These are phyloP conservation scores for Wickerhamiella infanticola DNA, from an alignment of 1,139 yeast genomes.

Conservation along the genomic window DNA sequence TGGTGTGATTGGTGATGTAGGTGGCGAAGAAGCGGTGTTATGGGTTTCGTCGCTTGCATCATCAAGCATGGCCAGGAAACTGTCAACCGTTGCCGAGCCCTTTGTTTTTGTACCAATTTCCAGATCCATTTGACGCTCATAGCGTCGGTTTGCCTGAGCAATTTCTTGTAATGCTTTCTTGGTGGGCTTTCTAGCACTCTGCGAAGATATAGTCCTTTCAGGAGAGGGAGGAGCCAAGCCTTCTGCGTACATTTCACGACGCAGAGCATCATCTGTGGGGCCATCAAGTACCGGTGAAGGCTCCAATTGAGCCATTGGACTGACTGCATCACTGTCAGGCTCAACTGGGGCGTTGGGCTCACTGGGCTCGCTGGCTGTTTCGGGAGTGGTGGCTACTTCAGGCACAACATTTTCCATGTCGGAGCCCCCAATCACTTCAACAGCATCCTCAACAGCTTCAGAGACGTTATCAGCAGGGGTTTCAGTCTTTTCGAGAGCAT, in stretches of 20 bases:
- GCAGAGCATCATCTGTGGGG: background rate
- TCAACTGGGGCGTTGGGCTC: background rate
- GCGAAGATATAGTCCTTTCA: background rate
- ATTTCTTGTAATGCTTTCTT: slow-evolving; percentile 1
- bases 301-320: background rate
- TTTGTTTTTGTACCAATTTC: slow-evolving; percentile 9
- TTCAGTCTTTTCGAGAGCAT: background rate
- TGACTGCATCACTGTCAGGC: background rate
- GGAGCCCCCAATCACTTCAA: background rate
- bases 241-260: background rate
- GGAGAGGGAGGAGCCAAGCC: slow-evolving; percentile 2
- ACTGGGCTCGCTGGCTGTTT: background rate
- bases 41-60: background rate
- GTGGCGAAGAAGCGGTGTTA: background rate
- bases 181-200: background rate
- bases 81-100: slow-evolving; percentile 6
- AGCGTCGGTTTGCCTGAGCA: slow-evolving; percentile 9
- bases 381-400: background rate
- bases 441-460: background rate
- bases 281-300: background rate
- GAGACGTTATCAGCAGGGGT: background rate
- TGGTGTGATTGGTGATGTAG: background rate
- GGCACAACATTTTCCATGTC: background rate
- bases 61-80: slow-evolving; percentile 9
- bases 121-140: slow-evolving; percentile 9